Evolutionary conservation across 352 stramenopile species (phyloP).

Genomic region (Pythium phragmiticola): DNA sequence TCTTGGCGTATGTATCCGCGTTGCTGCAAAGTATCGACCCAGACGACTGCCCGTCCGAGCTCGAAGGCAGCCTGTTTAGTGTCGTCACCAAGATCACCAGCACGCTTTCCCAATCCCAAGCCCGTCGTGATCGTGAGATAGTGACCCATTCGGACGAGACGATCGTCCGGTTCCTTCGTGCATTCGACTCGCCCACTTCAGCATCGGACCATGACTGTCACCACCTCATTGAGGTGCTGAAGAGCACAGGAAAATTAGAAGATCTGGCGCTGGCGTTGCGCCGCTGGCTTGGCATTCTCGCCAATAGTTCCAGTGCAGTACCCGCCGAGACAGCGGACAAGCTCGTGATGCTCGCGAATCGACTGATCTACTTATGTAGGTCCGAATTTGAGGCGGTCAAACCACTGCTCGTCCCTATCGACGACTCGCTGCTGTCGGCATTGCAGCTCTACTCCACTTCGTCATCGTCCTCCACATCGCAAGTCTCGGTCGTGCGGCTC

Average conservation of each 20-base stretch:
- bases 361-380: constrained; percentile 8
- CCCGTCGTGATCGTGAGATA: not conserved
- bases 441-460: constrained; percentile 12
- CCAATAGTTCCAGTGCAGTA: not conserved
- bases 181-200: constrained; percentile 2
- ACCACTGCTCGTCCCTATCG: constrained; percentile 7
- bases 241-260: constrained; percentile 12
- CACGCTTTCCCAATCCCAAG: not conserved
- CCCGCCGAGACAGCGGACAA: not conserved
- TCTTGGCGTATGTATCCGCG: constrained; percentile 6
- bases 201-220: not conserved
- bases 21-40: constrained; percentile 18
- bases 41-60: constrained; percentile 12
- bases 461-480: not conserved
- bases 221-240: constrained; percentile 5
- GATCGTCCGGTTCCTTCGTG: constrained; percentile 12
- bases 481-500: constrained; percentile 24
- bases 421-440: constrained; percentile 1
- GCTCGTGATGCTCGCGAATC: constrained; percentile 19
- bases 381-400: constrained; percentile 1
- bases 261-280: constrained; percentile 19
- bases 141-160: constrained; percentile 18
- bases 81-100: constrained; percentile 11
- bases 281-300: constrained; percentile 21
- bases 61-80: constrained; percentile 24